phyloP scores from a whole-genome alignment of 495 filamentous ascomycete genomes.

The Cairneyella variabilis region DNA sequence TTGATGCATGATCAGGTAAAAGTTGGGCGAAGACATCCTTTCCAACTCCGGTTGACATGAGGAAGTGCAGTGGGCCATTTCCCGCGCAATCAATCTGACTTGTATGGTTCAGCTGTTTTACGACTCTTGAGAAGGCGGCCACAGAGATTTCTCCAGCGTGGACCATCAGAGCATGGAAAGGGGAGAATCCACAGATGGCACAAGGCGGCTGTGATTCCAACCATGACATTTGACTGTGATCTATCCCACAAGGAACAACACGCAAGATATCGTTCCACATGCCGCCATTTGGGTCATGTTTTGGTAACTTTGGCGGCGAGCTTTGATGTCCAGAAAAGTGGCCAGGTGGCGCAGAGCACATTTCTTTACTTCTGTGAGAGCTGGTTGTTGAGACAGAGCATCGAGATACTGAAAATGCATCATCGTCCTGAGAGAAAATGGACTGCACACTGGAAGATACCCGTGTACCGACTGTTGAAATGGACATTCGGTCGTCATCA shows the following conservation, averaged over 20 bases:
- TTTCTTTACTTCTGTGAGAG: too few species aligned
- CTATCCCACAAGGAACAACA: constrained; percentile 17
- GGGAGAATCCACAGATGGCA: constrained; percentile 17
- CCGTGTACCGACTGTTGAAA: too few species aligned
- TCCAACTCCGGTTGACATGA: constrained; percentile 18
- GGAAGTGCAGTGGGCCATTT: constrained; percentile 16
- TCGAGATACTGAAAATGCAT: too few species aligned
- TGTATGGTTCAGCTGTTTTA: constrained; percentile 5
- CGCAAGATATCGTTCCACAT: constrained; percentile 16
- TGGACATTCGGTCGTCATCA: too few species aligned
- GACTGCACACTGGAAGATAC: too few species aligned
- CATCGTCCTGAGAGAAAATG: too few species aligned
- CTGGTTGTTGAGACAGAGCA: too few species aligned
- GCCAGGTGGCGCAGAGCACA: too few species aligned
- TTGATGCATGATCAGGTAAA: too few species aligned
- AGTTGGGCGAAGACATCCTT: constrained; percentile 12
- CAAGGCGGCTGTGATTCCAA: constrained; percentile 11
- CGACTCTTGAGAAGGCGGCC: constrained; percentile 4
- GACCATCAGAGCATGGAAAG: constrained; percentile 20
- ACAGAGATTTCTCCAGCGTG: constrained; percentile 12
- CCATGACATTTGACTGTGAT: constrained; percentile 18
- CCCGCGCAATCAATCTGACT: constrained; percentile 15
- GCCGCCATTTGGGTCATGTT: constrained; percentile 16
- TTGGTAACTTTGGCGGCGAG: constrained; percentile 2
- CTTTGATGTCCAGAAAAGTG: too few species aligned